Evolutionary conservation across 371 early-diverging fungal genomes (phyloP), one percentile per base, ranked within the genome.

Genomic region (Mucor sp.): DNA sequence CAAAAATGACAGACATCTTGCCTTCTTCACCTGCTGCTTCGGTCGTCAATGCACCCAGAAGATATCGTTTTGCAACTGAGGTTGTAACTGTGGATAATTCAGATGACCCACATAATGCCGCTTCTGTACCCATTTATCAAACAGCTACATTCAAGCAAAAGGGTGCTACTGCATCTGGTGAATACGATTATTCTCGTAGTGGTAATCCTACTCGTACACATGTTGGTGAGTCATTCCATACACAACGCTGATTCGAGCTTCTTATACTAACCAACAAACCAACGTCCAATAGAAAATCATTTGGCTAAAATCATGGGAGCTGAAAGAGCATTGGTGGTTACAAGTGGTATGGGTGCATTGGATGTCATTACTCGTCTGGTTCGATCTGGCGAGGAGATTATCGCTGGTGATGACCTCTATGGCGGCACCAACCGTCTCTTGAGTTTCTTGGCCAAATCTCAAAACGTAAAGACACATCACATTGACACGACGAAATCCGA

Each of bases 81-180:
- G 91, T 96, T 8, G 95, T 95, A 43, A 89, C 85, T 33, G 88
- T 95, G 43, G 92, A 92, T 74, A 87, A 85, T 72, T 79, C 86
- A 62, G 87, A 90, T 67, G 97, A 97, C 82, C 91, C 88, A 58
- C 96, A 98, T 85, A 89, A 94, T 75, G 91, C 97, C 21, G 85
- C 95, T 32, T 94, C 95, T 7, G 91, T 95, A 28, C 98, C 98
- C 33, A 95, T 98, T 69, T 97, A 97, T 85, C 97, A 97, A 74
- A 93, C 97, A 0, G 98, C 98, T 14, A 98, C 98, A 1, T 98
- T 98, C 81, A 97, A 95, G 80, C 97, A 97, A 78, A 73, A 75
- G 21, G 78, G 85, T 8, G 92, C 93, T 1, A 85, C 84, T 17
- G 95, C 91, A 57, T 87, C 87, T 71, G 95, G 97, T 19, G 94